These are phyloP conservation scores for Scutellaria barbata DNA, from an alignment of 257 asterid species.

Conservation along the genomic window DNA sequence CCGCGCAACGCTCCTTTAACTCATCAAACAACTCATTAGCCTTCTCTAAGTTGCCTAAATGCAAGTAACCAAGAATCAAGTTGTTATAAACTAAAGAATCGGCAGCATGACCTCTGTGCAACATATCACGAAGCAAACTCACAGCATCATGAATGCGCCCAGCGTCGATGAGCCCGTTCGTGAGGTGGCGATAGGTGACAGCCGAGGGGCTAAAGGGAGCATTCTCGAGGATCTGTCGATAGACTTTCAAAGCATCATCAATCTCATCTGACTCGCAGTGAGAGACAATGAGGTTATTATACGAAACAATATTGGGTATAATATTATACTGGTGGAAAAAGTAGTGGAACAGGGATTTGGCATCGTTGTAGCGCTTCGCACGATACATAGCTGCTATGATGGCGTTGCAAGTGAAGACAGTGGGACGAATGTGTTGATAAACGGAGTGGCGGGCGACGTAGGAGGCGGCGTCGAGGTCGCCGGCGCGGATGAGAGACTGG, in stretches of 20 bases:
- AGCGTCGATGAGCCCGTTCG: slow-evolving; percentile 70
- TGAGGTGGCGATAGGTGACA: slow-evolving; percentile 76
- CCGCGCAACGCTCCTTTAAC: slow-evolving; percentile 81
- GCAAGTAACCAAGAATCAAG: slow-evolving; percentile 75
- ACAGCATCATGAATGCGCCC: slow-evolving; percentile 69
- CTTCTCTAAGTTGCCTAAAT: slow-evolving; percentile 67
- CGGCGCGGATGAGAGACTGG: slow-evolving; percentile 87
- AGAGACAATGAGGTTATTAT: slow-evolving; percentile 63
- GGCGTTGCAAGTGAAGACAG: slow-evolving; percentile 95
- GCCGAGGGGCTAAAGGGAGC: slow-evolving; percentile 83
- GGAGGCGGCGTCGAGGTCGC: slow-evolving; percentile 80
- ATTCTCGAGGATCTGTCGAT: slow-evolving; percentile 54
- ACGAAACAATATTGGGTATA: slow-evolving; percentile 74
- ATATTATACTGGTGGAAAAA: slow-evolving; percentile 73
- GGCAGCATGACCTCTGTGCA: slow-evolving; percentile 86
- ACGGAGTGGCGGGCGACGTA: slow-evolving; percentile 78
- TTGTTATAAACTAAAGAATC: slow-evolving; percentile 88
- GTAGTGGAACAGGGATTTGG: slow-evolving; percentile 76
- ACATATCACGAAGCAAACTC: slow-evolving; percentile 72
- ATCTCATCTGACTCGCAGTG: slow-evolving; percentile 79
- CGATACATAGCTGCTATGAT: slow-evolving; percentile 89
- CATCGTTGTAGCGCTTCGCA: slow-evolving; percentile 62
- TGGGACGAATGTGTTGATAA: slow-evolving; percentile 69
- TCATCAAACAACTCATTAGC: slow-evolving; percentile 82
- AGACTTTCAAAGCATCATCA: slow-evolving; percentile 65